These are phyloP conservation scores for Microsporum audouinii DNA, from an alignment of 2,329 filamentous ascomycete genomes.

Conservation along the genomic window DNA sequence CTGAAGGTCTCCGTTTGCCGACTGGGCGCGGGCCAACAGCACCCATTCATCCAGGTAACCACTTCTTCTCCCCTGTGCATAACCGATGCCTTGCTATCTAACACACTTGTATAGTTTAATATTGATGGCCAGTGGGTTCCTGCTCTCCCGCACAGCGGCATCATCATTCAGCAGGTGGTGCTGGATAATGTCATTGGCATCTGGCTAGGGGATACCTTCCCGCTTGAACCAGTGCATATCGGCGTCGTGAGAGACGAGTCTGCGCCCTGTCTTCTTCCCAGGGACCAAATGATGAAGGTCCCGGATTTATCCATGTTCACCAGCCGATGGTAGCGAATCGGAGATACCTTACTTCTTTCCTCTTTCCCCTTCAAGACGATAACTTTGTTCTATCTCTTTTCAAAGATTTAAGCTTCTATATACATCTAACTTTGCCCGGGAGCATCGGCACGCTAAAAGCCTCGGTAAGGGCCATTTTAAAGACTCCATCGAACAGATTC, in stretches of 20 bases:
- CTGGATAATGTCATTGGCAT: not conserved
- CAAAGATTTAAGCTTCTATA: no score
- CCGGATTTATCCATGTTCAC: not conserved
- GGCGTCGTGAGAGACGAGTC: not conserved
- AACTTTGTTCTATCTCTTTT: no score
- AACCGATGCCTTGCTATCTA: not conserved
- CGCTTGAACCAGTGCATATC: not conserved
- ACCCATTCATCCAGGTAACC: conserved; percentile 1
- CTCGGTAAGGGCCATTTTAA: no score
- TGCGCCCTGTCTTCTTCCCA: not conserved
- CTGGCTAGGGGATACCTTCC: not conserved
- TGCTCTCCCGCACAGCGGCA: not conserved
- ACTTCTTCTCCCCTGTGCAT: not conserved
- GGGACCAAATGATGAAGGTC: not conserved
- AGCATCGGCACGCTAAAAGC: no score
- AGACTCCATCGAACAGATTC: no score
- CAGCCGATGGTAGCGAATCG: not conserved
- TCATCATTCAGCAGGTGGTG: not conserved
- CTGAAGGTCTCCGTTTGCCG: not conserved
- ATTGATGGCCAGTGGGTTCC: not conserved
- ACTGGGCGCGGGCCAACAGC: not conserved
- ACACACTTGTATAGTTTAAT: not conserved
- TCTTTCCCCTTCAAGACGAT: no score
- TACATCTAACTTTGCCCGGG: no score
- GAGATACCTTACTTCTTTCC: no score